These are phyloP conservation scores for Coemansia sp. DNA, from an alignment of 192 early-diverging fungal species.

Conservation along the genomic window DNA sequence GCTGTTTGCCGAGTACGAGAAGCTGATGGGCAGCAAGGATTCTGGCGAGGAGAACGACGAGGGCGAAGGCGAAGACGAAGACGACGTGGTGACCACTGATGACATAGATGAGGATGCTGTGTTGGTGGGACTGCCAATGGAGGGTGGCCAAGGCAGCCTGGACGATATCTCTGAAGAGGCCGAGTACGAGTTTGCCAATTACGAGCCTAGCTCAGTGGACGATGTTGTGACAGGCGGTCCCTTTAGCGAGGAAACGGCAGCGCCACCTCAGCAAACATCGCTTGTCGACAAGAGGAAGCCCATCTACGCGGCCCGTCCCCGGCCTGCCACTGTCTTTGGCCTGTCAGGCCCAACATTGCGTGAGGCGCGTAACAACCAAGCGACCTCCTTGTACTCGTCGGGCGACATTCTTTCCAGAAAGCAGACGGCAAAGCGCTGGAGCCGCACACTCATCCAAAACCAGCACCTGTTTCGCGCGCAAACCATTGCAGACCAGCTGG, in stretches of 20 bases:
- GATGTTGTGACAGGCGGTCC: neutral
- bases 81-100: neutral
- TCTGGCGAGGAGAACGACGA: conserved; percentile 28
- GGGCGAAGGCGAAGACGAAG: conserved; percentile 17
- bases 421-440: conserved; percentile 47
- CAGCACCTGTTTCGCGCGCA: conserved; percentile 42
- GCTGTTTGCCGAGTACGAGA: conserved; percentile 50
- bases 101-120: conserved; percentile 1
- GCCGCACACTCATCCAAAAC: conserved; percentile 44
- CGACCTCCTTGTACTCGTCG: conserved; percentile 21
- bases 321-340: conserved; percentile 12
- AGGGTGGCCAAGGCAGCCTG: conserved; percentile 6
- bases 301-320: neutral
- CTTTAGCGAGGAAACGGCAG: neutral
- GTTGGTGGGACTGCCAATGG: neutral
- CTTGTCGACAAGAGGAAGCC: conserved; percentile 10
- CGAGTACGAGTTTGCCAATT: conserved; percentile 17
- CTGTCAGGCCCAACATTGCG: neutral
- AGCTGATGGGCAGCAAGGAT: conserved; percentile 30
- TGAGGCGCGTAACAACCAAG: conserved; percentile 2
- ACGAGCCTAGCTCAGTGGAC: conserved; percentile 12
- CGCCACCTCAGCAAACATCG: neutral
- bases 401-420: conserved; percentile 29
- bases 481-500: conserved; percentile 8
- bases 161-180: conserved; percentile 26